Base-by-base conservation (phyloP, 2,329 filamentous ascomycete genomes). In the Lasiodiplodia hormozganensis region DNA sequence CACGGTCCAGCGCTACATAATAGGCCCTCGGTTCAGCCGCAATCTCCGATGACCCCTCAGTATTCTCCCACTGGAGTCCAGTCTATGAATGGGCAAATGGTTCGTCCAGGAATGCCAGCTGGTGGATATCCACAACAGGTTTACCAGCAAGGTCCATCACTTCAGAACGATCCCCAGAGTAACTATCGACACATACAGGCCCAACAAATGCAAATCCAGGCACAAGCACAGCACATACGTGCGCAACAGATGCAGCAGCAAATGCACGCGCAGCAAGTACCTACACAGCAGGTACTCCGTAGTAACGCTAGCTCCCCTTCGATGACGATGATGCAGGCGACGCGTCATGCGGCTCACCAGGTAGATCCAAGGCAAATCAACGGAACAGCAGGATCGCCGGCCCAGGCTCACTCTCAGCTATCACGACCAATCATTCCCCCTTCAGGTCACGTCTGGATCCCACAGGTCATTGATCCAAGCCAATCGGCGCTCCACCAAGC, bases 401-500 rank as follows among this genome's bases (percentile, higher is more conserved):
- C 38, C 8, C 47, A 64, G 3, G 5, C 2, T 23, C 60, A 52
- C n/a, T 2, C 12, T 18, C 47, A 34, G 12, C 43, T 36, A n/a
- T 34, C 47, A 12, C 43, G 36, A 34, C 54, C 67, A 38, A 60
- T 79, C 7, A 74, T 85, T 38, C 83, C 83, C 54, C 77, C 72
- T 21, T 69, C 72, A 1, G 77, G 77, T 10, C 71, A 70, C 21
- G 58, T 68, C n/a, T 64, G 60, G 60, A 18, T 23, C 34, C 47
- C 47, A 14, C 60, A 64, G 7, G 12, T 31, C 7, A 38, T 49
- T 4, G 79, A 84, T 68, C 83, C 86, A 23, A 75, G 77, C 28
- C 74, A 80, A 8, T 82, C 81, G 34, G 84, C 83, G n/a, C 78
- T 90, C 8, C 89, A 90, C 72, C 87, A 89, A 76, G 83, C 85